Percentiles rank a stretch among this genome's conserved stretches.
Conservation (phyloP, 306 rosid genomes). For the Ochetophila trinervis region DNA sequence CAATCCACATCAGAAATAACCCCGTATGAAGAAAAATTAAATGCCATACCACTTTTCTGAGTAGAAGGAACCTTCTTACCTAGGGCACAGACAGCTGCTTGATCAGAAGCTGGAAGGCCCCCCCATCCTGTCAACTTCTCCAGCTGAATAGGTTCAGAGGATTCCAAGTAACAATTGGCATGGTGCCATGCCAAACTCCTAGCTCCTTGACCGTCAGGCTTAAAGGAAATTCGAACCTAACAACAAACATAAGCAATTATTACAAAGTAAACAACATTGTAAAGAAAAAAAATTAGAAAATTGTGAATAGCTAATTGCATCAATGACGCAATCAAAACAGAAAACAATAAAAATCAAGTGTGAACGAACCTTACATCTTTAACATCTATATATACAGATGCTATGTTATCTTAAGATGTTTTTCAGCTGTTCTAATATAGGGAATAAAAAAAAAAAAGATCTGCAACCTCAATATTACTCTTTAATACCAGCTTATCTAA, state of each 20-base stretch:
- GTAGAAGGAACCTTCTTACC: conserved; percentile 39
- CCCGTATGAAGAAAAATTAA: conserved; percentile 17
- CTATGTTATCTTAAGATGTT: too few species aligned
- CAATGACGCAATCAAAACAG: too few species aligned
- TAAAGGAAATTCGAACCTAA: conserved; percentile 79
- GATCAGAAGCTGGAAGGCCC: conserved; percentile 68
- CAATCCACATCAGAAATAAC: conserved; percentile 15
- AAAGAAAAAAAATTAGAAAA: too few species aligned
- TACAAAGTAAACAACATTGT: conserved; percentile 8
- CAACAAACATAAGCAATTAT: conserved; percentile 19
- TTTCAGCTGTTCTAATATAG: too few species aligned
- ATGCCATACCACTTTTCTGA: conserved; percentile 47
- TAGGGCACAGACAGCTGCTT: conserved; percentile 53
- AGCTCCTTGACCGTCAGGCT: conserved; percentile 77
- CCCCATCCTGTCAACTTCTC: conserved; percentile 86
- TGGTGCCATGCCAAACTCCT: conserved; percentile 86
- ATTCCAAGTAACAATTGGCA: conserved; percentile 75
- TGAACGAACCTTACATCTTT: too few species aligned
- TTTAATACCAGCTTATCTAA: too few species aligned
- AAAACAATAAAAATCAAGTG: too few species aligned
- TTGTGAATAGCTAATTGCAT: too few species aligned
- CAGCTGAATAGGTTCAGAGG: conserved; percentile 57
- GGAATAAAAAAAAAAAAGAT: too few species aligned
- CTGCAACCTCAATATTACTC: too few species aligned
- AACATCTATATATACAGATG: too few species aligned